Percentiles rank a stretch among this genome's conserved stretches.
phyloP scores from a whole-genome alignment of 179 eudicot genomes.

The Amaranthus tricolor region DNA sequence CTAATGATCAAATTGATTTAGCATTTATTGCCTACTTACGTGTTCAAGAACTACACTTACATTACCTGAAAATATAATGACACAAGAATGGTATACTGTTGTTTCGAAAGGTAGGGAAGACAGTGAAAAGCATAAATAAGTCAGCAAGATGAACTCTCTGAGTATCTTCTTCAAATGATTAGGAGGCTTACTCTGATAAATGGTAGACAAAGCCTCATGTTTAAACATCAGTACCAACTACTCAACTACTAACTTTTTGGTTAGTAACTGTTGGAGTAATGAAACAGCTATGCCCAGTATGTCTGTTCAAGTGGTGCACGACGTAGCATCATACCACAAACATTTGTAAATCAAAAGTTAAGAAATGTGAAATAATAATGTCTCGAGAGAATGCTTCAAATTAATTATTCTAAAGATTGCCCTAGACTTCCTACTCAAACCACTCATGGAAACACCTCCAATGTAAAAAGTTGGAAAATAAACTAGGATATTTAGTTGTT shows the following conservation, averaged over 20 bases:
- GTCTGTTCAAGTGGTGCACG: background rate
- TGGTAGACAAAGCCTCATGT: background rate
- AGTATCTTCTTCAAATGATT: background rate
- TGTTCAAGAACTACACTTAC: background rate
- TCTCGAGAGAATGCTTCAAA: background rate
- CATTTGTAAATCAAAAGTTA: background rate
- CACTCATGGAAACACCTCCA: background rate
- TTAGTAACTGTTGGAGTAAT: too few relatives aligned
- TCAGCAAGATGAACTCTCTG: too few relatives aligned
- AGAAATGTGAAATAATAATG: background rate
- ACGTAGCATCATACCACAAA: background rate
- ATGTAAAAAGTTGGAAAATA: background rate
- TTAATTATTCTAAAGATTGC: background rate
- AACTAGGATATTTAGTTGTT: background rate
- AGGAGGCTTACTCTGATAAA: background rate
- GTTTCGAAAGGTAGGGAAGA: background rate
- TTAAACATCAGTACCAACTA: background rate
- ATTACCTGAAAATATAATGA: background rate
- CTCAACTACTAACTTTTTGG: background rate
- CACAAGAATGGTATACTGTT: background rate
- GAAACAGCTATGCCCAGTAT: background rate
- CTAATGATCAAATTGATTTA: background rate
- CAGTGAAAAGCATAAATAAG: background rate
- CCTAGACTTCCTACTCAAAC: background rate
- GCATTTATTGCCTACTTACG: background rate